Evolutionary conservation across 352 stramenopile species (phyloP).

Genomic region (Globisporangium orthogonon): DNA sequence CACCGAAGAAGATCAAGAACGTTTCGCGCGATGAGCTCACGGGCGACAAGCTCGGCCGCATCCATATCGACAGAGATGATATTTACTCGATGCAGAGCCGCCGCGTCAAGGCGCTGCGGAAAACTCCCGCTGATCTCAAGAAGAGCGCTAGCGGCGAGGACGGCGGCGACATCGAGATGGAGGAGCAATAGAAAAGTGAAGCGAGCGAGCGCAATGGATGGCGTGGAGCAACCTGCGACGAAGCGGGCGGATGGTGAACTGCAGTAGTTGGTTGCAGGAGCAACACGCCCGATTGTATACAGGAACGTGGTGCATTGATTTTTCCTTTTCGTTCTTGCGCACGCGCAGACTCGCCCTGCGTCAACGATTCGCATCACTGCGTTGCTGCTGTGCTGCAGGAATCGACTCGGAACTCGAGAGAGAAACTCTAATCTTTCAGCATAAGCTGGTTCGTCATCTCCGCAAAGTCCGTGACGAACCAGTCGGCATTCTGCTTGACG

Average conservation of each 20-base stretch:
- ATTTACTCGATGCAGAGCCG: slow-evolving; percentile 94
- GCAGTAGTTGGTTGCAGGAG: not conserved
- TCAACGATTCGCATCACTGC: not conserved
- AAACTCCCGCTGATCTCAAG: slow-evolving; percentile 77
- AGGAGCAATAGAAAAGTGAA: slow-evolving; percentile 11
- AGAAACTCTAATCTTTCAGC: slow-evolving; percentile 6
- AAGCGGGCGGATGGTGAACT: not conserved
- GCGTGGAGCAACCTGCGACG: not conserved
- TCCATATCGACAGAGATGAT: slow-evolving; percentile 98
- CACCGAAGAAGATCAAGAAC: slow-evolving; percentile 97
- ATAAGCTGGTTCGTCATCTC: slow-evolving; percentile 72
- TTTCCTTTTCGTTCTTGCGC: not conserved
- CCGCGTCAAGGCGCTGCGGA: slow-evolving; percentile 93
- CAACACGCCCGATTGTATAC: not conserved
- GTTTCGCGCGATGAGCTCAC: slow-evolving; percentile 96
- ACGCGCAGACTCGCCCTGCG: not conserved
- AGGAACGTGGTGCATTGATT: not conserved
- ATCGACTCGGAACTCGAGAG: not conserved
- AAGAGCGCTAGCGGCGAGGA: slow-evolving; percentile 27
- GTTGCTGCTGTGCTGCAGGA: not conserved
- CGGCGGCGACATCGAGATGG: slow-evolving; percentile 28
- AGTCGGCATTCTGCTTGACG: slow-evolving; percentile 93
- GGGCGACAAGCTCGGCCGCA: slow-evolving; percentile 96
- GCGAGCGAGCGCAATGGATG: not conserved
- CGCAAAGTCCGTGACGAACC: slow-evolving; percentile 96